A percentile compares a stretch with the other conserved stretches of the same genome.
Evolutionary conservation across 495 filamentous ascomycete genomes (phyloP).

Genomic region (Penicillium goetzii): DNA sequence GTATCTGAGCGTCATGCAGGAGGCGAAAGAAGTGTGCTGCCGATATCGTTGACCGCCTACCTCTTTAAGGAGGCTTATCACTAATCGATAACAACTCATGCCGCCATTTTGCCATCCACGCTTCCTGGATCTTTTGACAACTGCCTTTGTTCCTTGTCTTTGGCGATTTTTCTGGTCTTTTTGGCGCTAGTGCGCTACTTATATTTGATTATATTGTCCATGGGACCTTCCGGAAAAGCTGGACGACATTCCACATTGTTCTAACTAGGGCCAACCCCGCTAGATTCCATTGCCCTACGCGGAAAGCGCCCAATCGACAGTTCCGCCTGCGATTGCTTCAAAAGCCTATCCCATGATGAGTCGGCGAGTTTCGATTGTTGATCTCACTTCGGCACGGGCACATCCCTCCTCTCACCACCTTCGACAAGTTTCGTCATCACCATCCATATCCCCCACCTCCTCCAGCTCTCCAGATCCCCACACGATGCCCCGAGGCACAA

Average conservation of each 20-base stretch:
- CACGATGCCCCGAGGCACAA: constrained; percentile 21
- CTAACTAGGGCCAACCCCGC: background rate
- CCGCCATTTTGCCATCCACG: constrained; percentile 3
- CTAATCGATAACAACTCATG: constrained; percentile 23
- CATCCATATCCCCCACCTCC: background rate
- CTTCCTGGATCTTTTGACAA: background rate
- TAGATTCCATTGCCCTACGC: background rate
- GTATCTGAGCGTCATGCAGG: constrained; percentile 35
- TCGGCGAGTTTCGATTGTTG: constrained; percentile 23
- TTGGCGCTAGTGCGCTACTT: background rate
- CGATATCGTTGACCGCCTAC: constrained; percentile 31
- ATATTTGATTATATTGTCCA: background rate
- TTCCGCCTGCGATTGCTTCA: background rate
- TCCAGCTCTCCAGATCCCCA: constrained; percentile 1
- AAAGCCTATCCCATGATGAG: constrained; percentile 15
- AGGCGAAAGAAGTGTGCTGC: constrained; percentile 23
- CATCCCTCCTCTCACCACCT: background rate
- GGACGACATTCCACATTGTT: background rate
- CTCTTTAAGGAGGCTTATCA: constrained; percentile 18
- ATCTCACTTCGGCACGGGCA: constrained; percentile 17
- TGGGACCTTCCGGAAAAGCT: background rate
- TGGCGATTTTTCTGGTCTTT: background rate
- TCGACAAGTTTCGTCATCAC: background rate
- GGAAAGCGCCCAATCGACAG: background rate
- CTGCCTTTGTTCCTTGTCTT: background rate